These are phyloP conservation scores for Paraurostyla sp. DNA, from an alignment of 73 alveolate genomes.

Conservation along the genomic window DNA sequence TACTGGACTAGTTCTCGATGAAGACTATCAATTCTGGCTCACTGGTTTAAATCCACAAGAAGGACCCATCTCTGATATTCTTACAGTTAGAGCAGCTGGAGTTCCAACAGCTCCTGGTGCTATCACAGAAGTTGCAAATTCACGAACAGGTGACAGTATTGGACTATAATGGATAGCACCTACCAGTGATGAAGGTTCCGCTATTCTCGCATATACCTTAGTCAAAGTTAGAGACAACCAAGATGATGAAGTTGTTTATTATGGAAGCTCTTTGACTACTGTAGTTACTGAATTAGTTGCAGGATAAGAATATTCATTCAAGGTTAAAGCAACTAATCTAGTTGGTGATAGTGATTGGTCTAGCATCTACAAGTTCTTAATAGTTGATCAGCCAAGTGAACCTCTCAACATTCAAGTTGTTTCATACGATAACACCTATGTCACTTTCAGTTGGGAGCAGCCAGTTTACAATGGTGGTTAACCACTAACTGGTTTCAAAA, in stretches of 20 bases:
- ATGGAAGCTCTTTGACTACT: constrained; percentile 63
- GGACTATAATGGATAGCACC: constrained; percentile 81
- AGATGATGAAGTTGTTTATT: constrained; percentile 64
- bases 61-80: constrained; percentile 50
- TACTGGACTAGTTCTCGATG: constrained; percentile 55
- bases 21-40: constrained; percentile 68
- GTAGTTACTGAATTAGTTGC: constrained; percentile 64
- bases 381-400: constrained; percentile 73
- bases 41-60: constrained; percentile 70
- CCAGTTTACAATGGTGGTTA: constrained; percentile 81
- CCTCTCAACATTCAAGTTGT: constrained; percentile 71
- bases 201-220: constrained; percentile 75
- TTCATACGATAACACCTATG: constrained; percentile 58
- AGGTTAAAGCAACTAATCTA: constrained; percentile 70
- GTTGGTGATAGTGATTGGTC: constrained; percentile 79
- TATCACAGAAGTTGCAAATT: constrained; percentile 58
- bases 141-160: constrained; percentile 60
- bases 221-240: constrained; percentile 58
- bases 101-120: constrained; percentile 77
- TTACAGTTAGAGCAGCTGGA: constrained; percentile 77
- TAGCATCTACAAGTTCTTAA: constrained; percentile 58
- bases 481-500: constrained; percentile 61
- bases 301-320: constrained; percentile 70
- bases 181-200: constrained; percentile 73
- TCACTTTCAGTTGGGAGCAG: constrained; percentile 74